Percentiles rank a stretch among this genome's conserved stretches.
Evolutionary conservation across 192 early-diverging fungal genomes (phyloP).

Genomic region (Coemansia javaensis): DNA sequence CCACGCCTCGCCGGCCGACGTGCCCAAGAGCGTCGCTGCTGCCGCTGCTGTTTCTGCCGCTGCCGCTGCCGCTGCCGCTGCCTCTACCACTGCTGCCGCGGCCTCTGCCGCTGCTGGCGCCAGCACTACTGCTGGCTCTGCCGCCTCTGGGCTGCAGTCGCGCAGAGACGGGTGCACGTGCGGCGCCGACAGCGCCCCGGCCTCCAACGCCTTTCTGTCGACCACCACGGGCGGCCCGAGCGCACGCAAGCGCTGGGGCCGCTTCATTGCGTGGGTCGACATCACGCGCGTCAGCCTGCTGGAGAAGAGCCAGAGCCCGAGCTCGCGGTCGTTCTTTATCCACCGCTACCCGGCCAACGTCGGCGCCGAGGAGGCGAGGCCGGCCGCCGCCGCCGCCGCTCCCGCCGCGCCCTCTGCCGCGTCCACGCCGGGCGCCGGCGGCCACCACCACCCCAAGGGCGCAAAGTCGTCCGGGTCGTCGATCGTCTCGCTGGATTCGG

Average conservation of each 20-base stretch:
- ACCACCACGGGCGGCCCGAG: conserved; percentile 21
- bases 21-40: neutral
- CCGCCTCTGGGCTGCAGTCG: neutral
- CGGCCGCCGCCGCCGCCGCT: neutral
- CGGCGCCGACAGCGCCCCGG: conserved; percentile 2
- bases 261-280: conserved; percentile 47
- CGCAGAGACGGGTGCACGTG: conserved; percentile 7
- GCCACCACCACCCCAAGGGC: no score
- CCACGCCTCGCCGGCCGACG: conserved; percentile 7
- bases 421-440: conserved; percentile 5
- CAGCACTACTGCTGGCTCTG: no score
- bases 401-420: conserved; percentile 10
- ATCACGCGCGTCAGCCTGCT: conserved; percentile 38
- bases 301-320: conserved; percentile 35
- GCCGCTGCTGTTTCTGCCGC: neutral
- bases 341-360: conserved; percentile 26
- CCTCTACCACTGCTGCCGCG: neutral
- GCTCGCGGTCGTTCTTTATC: conserved; percentile 40
- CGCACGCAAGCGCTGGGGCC: conserved; percentile 36
- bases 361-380: conserved; percentile 9
- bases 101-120: neutral
- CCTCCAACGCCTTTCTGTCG: conserved; percentile 30
- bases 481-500: conserved; percentile 36
- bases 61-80: neutral
- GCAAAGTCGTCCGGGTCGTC: conserved; percentile 32